Evolutionary conservation across 2,329 filamentous ascomycete genomes (phyloP).

Genomic region (Acephala macrosclerotiorum): DNA sequence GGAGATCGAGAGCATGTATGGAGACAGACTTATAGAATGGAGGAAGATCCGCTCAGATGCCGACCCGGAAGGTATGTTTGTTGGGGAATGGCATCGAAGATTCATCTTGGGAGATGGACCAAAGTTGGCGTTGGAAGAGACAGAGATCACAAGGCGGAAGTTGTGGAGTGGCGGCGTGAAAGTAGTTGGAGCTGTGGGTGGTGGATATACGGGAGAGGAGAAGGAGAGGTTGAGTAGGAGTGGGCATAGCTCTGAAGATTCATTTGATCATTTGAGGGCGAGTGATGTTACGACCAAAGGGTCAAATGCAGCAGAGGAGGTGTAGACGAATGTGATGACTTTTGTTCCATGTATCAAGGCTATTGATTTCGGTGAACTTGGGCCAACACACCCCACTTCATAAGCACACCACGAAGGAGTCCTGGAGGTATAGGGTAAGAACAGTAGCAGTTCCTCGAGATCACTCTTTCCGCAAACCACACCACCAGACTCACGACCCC

Average conservation of each 20-base stretch:
- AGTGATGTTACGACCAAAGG: constrained; percentile 30
- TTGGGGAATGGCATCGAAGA: constrained; percentile 87
- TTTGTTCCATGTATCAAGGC: too few species aligned
- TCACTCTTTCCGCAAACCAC: too few species aligned
- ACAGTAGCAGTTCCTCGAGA: too few species aligned
- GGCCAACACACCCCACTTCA: too few species aligned
- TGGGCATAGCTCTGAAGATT: constrained; percentile 35
- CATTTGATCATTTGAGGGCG: constrained; percentile 40
- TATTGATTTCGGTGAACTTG: too few species aligned
- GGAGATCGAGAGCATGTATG: constrained; percentile 74
- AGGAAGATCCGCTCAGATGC: constrained; percentile 71
- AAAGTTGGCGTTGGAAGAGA: constrained; percentile 40
- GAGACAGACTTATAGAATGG: constrained; percentile 71
- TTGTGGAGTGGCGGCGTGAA: constrained; percentile 38
- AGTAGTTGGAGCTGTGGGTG: constrained; percentile 31
- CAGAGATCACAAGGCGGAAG: constrained; percentile 36
- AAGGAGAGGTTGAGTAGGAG: constrained; percentile 27
- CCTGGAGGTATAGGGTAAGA: too few species aligned
- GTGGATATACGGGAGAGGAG: constrained; percentile 11
- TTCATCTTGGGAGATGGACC: constrained; percentile 58
- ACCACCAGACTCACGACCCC: too few species aligned
- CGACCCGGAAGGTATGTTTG: constrained; percentile 86
- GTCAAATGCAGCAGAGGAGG: neutral
- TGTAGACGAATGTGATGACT: too few species aligned
- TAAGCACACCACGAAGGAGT: too few species aligned